A percentile compares a stretch with the other conserved stretches of the same genome.
Conservation (phyloP, 106 monocot genomes). For the Agapanthus africanus region DNA sequence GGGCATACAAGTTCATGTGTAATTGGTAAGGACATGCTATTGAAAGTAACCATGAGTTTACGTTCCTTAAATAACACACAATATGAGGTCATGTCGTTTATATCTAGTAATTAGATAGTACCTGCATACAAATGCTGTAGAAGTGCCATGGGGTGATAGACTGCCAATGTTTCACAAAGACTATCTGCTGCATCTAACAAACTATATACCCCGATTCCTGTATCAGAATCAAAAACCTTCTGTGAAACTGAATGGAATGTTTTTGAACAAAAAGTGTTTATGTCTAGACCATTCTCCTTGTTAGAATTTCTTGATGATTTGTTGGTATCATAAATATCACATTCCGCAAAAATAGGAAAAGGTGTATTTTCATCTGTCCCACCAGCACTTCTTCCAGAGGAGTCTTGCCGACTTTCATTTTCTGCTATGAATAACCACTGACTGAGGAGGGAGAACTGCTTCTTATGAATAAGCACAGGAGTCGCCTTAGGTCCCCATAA, state of each 20-base stretch:
- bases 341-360: constrained; percentile 17
- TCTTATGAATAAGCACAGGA: constrained; percentile 73
- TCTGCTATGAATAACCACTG: constrained; percentile 42
- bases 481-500: constrained; percentile 72
- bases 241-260: constrained; percentile 9
- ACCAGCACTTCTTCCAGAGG: too few species aligned
- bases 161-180: constrained; percentile 33
- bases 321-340: constrained; percentile 5
- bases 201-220: constrained; percentile 13
- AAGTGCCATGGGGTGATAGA: constrained; percentile 72
- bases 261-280: constrained; percentile 4
- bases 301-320: constrained; percentile 8
- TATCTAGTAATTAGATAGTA: too few species aligned
- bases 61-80: too few species aligned
- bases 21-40: too few species aligned
- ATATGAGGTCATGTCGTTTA: too few species aligned
- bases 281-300: constrained; percentile 5
- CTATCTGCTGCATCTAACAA: constrained; percentile 43
- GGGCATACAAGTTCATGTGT: too few species aligned
- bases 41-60: too few species aligned
- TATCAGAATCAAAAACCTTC: constrained; percentile 12
- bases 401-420: too few species aligned
- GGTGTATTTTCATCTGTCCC: constrained; percentile 6
- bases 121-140: constrained; percentile 75
- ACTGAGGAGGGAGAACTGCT: constrained; percentile 60